These are phyloP conservation scores for Cicer judaicum DNA, from an alignment of 306 rosid species.

Conservation along the genomic window DNA sequence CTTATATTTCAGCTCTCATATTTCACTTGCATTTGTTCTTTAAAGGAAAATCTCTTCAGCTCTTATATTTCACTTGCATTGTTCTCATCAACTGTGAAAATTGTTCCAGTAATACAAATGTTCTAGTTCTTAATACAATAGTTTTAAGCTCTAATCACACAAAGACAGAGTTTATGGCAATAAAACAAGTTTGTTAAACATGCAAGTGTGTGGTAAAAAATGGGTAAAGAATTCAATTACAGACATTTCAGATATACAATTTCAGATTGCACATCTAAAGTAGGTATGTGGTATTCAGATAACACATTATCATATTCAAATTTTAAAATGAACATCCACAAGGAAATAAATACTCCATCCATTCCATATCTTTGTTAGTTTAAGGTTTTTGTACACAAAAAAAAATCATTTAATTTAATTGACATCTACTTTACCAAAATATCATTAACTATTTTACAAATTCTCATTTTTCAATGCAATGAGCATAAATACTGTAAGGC, in stretches of 20 bases:
- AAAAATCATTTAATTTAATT: no score
- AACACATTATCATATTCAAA: no score
- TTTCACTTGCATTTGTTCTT: not conserved
- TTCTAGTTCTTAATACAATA: not conserved
- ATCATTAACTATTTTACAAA: no score
- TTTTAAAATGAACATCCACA: not conserved
- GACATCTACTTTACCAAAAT: no score
- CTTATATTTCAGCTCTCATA: no score
- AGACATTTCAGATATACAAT: not conserved
- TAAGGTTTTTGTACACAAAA: no score
- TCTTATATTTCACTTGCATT: not conserved
- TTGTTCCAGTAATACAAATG: not conserved
- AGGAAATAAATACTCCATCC: not conserved
- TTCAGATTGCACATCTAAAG: not conserved
- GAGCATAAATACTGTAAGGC: no score
- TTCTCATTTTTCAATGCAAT: no score
- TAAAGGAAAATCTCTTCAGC: not conserved
- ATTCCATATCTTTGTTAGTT: no score
- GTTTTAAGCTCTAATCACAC: constrained; percentile 3
- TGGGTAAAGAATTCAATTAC: not conserved
- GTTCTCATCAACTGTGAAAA: not conserved
- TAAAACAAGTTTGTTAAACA: not conserved
- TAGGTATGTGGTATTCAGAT: not conserved
- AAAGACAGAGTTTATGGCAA: not conserved
- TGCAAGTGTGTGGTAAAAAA: not conserved